phyloP scores from a whole-genome alignment of 257 asterid genomes.

The Asclepias syriaca region DNA sequence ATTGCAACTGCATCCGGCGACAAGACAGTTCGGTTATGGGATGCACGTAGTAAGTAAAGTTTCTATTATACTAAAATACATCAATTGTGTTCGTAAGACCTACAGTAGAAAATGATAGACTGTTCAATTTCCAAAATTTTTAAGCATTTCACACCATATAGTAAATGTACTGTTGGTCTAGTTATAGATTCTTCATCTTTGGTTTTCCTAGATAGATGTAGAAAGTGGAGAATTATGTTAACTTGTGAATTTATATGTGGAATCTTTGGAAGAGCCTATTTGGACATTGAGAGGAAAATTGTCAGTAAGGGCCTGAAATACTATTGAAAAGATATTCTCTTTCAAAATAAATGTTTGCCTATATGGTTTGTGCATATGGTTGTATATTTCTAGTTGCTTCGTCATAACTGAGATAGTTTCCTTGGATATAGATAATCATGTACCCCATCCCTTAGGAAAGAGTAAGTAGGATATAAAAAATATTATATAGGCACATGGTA shows the following conservation, averaged over 20 bases:
- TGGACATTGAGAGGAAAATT: background rate
- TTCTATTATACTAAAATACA: background rate
- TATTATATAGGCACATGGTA: background rate
- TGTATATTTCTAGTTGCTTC: background rate
- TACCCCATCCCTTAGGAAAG: background rate
- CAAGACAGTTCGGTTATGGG: slow-evolving; percentile 98
- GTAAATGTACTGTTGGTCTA: background rate
- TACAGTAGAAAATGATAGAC: background rate
- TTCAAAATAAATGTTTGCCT: background rate
- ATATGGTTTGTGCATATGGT: background rate
- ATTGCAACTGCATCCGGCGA: slow-evolving; percentile 99
- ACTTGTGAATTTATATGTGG: background rate
- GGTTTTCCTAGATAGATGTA: background rate
- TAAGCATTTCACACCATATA: background rate
- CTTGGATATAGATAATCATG: background rate
- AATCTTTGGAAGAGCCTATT: background rate
- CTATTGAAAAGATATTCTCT: background rate
- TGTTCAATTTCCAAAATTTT: background rate
- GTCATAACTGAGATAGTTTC: background rate
- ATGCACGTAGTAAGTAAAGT: slow-evolving; percentile 83
- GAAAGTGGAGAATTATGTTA: too few relatives aligned
- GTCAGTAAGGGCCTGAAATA: background rate
- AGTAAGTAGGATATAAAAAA: background rate
- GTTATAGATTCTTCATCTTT: background rate
- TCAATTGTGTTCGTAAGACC: background rate